phyloP scores from a whole-genome alignment of 1,284 basidiomycete species.

The Pholiota adiposa region DNA sequence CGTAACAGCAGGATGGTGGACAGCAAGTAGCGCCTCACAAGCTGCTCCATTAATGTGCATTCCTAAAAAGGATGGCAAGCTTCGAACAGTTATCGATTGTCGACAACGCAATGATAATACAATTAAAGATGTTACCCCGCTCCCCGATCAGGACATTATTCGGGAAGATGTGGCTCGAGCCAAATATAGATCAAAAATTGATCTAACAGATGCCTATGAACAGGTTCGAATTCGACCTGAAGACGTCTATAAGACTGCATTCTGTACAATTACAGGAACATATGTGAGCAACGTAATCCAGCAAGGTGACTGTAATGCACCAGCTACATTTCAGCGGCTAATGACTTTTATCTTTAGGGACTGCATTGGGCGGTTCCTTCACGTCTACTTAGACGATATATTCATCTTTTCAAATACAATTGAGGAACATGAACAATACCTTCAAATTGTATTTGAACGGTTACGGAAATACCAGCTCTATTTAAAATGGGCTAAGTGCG shows the following conservation, averaged over 20 bases:
- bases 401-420: slow-evolving; percentile 38
- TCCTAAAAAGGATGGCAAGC: slow-evolving; percentile 29
- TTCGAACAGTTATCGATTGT: slow-evolving; percentile 33
- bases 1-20: too few species aligned
- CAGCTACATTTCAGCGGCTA: too few species aligned
- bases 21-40: too few species aligned
- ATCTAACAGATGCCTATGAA: slow-evolving; percentile 25
- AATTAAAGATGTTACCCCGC: slow-evolving; percentile 38
- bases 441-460: slow-evolving; percentile 31
- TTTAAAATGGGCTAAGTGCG: too few species aligned
- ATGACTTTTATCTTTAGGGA: too few species aligned
- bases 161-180: slow-evolving; percentile 28
- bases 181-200: slow-evolving; percentile 14
- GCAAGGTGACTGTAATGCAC: too few species aligned
- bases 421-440: slow-evolving; percentile 36
- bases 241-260: slow-evolving; percentile 24
- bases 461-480: too few species aligned
- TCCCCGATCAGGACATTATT: slow-evolving; percentile 42
- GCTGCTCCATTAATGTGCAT: too few species aligned
- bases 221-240: slow-evolving; percentile 21
- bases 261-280: slow-evolving; percentile 24
- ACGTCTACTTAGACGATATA: slow-evolving; percentile 37
- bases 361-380: slow-evolving; percentile 30
- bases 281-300: slow-evolving; percentile 19
- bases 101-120: slow-evolving; percentile 21